These are phyloP conservation scores for Cucurbita pepo DNA, from an alignment of 306 rosid species.

Conservation along the genomic window DNA sequence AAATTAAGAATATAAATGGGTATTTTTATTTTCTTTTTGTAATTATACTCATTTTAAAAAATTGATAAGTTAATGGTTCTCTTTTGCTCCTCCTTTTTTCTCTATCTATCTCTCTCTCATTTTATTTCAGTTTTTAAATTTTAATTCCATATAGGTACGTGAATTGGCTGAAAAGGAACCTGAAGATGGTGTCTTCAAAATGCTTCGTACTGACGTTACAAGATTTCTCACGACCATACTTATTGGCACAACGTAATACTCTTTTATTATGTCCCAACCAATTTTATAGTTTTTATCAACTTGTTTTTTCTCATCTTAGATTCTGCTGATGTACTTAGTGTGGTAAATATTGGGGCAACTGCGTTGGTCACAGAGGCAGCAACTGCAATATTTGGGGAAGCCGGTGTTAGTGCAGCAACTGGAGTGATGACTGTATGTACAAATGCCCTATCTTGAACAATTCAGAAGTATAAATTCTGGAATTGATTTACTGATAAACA, in stretches of 20 bases:
- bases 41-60: background rate
- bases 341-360: slow-evolving; percentile 94
- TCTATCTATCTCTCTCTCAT: background rate
- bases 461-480: background rate
- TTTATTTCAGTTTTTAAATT: background rate
- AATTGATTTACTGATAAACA: background rate
- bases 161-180: slow-evolving; percentile 90
- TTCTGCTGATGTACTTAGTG: slow-evolving; percentile 40
- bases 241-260: slow-evolving; percentile 91
- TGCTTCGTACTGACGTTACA: slow-evolving; percentile 79
- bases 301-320: slow-evolving; percentile 27
- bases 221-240: slow-evolving; percentile 95
- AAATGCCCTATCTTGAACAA: slow-evolving; percentile 9
- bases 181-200: slow-evolving; percentile 77
- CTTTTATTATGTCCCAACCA: slow-evolving; percentile 14
- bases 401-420: slow-evolving; percentile 97
- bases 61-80: background rate
- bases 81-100: too few species aligned
- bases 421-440: slow-evolving; percentile 97
- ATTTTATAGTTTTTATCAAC: slow-evolving; percentile 1
- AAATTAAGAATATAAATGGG: background rate
- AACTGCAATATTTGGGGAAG: slow-evolving; percentile 91
- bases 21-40: background rate
- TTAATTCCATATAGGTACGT: slow-evolving; percentile 34
- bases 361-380: slow-evolving; percentile 93